Base-by-base conservation (phyloP, 1,139 yeast species). In the Pichia sp. region DNA sequence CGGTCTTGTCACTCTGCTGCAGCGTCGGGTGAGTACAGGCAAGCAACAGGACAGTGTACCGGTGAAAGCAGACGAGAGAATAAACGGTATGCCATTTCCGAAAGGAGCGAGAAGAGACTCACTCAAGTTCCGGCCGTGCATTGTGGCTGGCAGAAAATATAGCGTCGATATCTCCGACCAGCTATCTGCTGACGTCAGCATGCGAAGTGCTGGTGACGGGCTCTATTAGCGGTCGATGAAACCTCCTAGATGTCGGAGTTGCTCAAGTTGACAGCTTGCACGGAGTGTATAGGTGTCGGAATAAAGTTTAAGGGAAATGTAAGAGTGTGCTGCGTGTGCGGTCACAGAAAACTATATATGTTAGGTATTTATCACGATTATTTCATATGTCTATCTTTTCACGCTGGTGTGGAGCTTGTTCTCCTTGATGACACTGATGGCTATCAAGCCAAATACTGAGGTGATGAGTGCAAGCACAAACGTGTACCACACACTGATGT, bases 391-490 rank as follows among this genome's bases (percentile, higher is more conserved):
- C 40, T 48, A 60, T 48, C 69, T 52, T 28, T 62, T 61, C 19
- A 67, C 60, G 6, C 61, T 56, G 6, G 66, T 41, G 48, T 66
- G 69, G 22, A 67, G 54, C 44, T 61, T 63, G 53, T 76, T 75
- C 57, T 78, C 82, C 53, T 70, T 72, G 68, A 78, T 74, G 49
- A 74, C 67, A 18, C 66, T 63, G 1, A 73, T 63, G 3, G 71
- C 60, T 7, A 64, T 49, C 44, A 69, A 63, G 4, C 78, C 77
- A 2, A 73, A 45, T 1, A 63, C 51, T 12, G 74, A 60, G 10
- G 57, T 44, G 3, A 47, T 48, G 12, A 61, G 30, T 2, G 66
- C 52, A 41, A 74, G 65, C 26, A 73, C 62, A 58, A 75, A 78
- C 0, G 68, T 60, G 47, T 69, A 69, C 48, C 78, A 74, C 51